phyloP scores from a whole-genome alignment of 2,329 filamentous ascomycete species.

The Fusarium xyrophilum region DNA sequence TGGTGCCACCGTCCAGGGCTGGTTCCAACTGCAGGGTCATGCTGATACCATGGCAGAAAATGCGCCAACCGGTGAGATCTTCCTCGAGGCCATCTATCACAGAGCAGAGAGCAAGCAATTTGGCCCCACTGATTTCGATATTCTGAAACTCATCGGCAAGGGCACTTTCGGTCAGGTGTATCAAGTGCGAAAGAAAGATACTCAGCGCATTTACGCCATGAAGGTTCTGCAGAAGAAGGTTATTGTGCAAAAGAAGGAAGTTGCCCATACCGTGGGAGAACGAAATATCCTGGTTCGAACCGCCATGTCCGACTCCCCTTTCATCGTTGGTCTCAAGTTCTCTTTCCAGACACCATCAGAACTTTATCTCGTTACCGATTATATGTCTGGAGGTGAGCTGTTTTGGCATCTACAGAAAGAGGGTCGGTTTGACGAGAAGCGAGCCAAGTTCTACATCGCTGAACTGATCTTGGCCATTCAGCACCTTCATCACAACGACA shows the following conservation, averaged over 20 bases:
- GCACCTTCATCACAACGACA: constrained; percentile 95
- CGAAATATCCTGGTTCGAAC: constrained; percentile 97
- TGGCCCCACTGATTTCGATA: constrained; percentile 94
- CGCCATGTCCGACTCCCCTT: constrained; percentile 92
- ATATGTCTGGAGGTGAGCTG: constrained; percentile 98
- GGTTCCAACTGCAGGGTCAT: constrained; percentile 82
- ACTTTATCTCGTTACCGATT: constrained; percentile 97
- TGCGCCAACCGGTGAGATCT: constrained; percentile 84
- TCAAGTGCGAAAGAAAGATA: constrained; percentile 97
- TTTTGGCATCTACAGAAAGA: constrained; percentile 99
- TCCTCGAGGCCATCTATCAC: constrained; percentile 85
- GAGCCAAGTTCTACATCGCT: constrained; percentile 98
- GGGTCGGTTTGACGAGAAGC: constrained; percentile 90
- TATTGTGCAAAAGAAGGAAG: constrained; percentile 99
- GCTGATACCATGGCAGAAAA: constrained; percentile 74
- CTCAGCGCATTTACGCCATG: constrained; percentile 96
- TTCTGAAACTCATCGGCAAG: constrained; percentile 95
- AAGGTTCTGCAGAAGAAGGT: constrained; percentile 99
- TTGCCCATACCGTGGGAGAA: constrained; percentile 95
- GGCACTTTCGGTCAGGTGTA: constrained; percentile 99
- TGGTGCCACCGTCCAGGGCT: constrained; percentile 78
- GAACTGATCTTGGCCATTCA: constrained; percentile 95
- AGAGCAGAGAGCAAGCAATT: constrained; percentile 88
- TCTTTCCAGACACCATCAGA: constrained; percentile 98
- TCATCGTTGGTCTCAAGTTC: constrained; percentile 97